Evolutionary conservation across 345 rosid species (phyloP).

Genomic region (Corchorus capsularis): DNA sequence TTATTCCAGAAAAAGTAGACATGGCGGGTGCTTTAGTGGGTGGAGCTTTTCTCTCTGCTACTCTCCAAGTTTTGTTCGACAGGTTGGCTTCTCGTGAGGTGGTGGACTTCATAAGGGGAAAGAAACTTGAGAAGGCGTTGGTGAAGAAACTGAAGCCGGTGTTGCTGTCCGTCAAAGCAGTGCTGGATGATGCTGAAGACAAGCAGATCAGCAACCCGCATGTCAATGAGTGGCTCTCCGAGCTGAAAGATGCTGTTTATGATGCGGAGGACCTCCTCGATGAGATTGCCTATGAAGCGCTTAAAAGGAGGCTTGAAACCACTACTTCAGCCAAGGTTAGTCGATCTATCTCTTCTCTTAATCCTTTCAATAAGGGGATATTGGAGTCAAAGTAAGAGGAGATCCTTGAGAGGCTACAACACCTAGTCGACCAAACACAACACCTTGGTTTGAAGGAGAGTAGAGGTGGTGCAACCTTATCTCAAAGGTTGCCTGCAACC

Average conservation of each 20-base stretch:
- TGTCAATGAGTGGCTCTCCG: conserved; percentile 18
- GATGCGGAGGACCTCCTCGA: conserved; percentile 1
- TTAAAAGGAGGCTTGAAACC: too few relatives aligned
- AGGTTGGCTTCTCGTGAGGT: conserved; percentile 15
- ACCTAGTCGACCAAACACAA: background rate
- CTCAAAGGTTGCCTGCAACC: conserved; percentile 21
- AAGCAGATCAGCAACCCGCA: conserved; percentile 17
- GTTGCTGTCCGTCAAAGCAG: conserved; percentile 1
- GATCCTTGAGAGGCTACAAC: background rate
- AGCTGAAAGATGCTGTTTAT: conserved; percentile 17
- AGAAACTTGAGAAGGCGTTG: background rate
- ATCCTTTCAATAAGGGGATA: background rate
- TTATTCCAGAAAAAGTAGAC: too few relatives aligned
- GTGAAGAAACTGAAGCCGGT: conserved; percentile 10
- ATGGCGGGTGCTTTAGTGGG: background rate
- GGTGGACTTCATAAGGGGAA: background rate
- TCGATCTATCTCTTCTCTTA: background rate
- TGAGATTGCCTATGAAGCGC: background rate
- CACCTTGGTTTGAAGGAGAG: background rate
- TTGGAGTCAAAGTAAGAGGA: background rate
- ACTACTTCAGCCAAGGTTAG: background rate
- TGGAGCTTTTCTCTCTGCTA: conserved; percentile 20
- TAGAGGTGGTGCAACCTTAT: too few relatives aligned
- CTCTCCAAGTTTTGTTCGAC: conserved; percentile 22
- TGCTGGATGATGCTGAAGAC: conserved; percentile 21